Evolutionary conservation across 1,139 yeast species (phyloP), one percentile per base, ranked within the genome.

Genomic region (Lipomyces yarrowii): DNA sequence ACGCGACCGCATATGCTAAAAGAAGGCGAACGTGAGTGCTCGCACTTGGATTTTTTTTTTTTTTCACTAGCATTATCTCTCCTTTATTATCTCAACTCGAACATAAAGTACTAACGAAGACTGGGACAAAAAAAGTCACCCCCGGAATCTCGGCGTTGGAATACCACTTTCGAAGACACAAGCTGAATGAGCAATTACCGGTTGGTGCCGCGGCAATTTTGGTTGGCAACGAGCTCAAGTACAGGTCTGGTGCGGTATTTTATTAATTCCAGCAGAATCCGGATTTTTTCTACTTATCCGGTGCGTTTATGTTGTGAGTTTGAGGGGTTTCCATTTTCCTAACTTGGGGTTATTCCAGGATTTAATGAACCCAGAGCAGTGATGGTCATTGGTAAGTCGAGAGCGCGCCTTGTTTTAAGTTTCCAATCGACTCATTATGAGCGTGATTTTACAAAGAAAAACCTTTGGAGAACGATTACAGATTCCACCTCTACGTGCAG

Each of bases 301-400:
- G 98, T 8, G 59, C 1, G 65, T 39, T 13, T 7, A 42, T 4
- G n/a, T 13, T 13, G 62, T 61, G n/a, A 23, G 13, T 18, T 13
- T 7, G n/a, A 30, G 3, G 26, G 21, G 18, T 30, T 30, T 23
- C 18, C 30, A 26, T 26, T 13, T 15, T 10, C 46, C 10, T 5
- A 42, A 23, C 18, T 2, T n/a, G n/a, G 33, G 37, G 30, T 21
- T 15, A 32, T 42, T 26, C 42, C 57, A 62, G 74, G 73, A 11
- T 93, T 97, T 90, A 82, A 90, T 68, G 99, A 94, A 75, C 98
- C 99, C 1, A 88, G 90, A 70, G 86, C 96, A 0, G 88, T 91
- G 39, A 86, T 89, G 65, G 80, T 91, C 4, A 78, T 96, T 60
- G 96, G 90, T 74, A 90, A 88, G 52, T 32, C 11, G 4, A 15